phyloP scores from a whole-genome alignment of 805 yeast species.

The Yarrowia divulgata region DNA sequence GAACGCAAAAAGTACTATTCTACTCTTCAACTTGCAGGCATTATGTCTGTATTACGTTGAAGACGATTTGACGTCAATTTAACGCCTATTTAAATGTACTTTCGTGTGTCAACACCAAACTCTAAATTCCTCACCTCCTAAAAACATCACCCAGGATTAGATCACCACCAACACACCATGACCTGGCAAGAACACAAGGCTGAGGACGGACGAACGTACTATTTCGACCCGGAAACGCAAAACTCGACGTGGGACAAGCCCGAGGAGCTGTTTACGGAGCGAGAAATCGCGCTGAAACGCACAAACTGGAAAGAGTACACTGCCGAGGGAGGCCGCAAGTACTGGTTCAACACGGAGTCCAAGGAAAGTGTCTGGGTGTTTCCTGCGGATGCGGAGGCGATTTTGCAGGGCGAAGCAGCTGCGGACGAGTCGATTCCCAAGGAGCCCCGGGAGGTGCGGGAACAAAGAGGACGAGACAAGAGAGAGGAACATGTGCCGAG shows the following conservation, averaged over 20 bases:
- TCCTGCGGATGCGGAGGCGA: slow-evolving; percentile 60
- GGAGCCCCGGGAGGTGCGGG: slow-evolving; percentile 14
- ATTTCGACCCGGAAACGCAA: slow-evolving; percentile 68
- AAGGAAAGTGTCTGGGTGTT: slow-evolving; percentile 80
- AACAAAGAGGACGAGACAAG: slow-evolving; percentile 8
- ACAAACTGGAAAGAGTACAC: slow-evolving; percentile 63
- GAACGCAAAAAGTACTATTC: too few relatives aligned
- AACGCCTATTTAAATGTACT: too few relatives aligned
- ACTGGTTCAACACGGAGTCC: slow-evolving; percentile 71
- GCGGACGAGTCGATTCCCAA: slow-evolving; percentile 11
- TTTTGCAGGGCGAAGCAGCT: slow-evolving; percentile 40
- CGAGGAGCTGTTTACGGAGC: slow-evolving; percentile 53
- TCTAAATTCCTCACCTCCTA: neutral
- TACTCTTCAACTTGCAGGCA: too few relatives aligned
- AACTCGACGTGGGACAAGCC: slow-evolving; percentile 88
- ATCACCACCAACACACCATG: slow-evolving; percentile 36
- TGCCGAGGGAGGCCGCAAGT: slow-evolving; percentile 65
- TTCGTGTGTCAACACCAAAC: neutral
- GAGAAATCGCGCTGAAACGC: slow-evolving; percentile 55
- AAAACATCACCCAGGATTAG: neutral
- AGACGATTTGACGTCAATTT: too few relatives aligned
- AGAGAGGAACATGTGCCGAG: slow-evolving; percentile 5
- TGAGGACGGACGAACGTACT: slow-evolving; percentile 72
- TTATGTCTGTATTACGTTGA: too few relatives aligned
- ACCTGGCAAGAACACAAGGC: slow-evolving; percentile 72